Evolutionary conservation across 2,329 filamentous ascomycete genomes (phyloP), one percentile per base, ranked within the genome.

Genomic region (Rachicladosporium sp.): DNA sequence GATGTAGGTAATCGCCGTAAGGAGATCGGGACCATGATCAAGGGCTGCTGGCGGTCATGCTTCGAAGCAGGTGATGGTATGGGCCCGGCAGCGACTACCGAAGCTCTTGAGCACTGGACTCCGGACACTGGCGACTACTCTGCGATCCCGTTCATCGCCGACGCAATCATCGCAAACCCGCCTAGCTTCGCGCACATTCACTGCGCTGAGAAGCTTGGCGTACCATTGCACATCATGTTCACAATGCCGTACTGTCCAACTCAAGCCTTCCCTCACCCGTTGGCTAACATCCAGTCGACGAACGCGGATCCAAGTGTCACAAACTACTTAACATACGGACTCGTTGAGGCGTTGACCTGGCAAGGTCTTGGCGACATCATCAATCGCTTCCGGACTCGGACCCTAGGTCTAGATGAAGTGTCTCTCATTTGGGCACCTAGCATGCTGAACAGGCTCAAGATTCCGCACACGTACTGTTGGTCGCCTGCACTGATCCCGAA

Each of bases 241-340:
- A 94, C 87, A 1, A 93, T 94, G 85, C 87, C 87, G 0, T 93
- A 85, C 80, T 83, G 83, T 1, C 80, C 86, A 0, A 93, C 87
- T 0, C 78, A 84, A 55, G 75, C 81, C 0, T 93, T 93, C 48
- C 83, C 85, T 0, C 87, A 94, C 51, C 87, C 87, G 0, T 67
- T 94, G 15, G 85, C 86, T 0, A 89, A 91, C 47, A 79, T 93
- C 41, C 74, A 83, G 46, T 77, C 76, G 1, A 76, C 79, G 1
- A 85, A 86, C 49, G 80, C 81, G 1, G 84, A 91, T 50, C 69
- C 76, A 4, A 74, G 74, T n/a, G 71, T 85, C 43, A 81, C 83
- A 1, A 93, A 91, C 50, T 89, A 84, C 53, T 70, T 93, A 41
- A 83, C 81, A 0, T 94, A 93, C 52, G 78, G 80, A 0, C 66